Evolutionary conservation across 768 basidiomycete species (phyloP), one percentile per base, ranked within the genome.

Genomic region (Pleurotus tuber-regium): DNA sequence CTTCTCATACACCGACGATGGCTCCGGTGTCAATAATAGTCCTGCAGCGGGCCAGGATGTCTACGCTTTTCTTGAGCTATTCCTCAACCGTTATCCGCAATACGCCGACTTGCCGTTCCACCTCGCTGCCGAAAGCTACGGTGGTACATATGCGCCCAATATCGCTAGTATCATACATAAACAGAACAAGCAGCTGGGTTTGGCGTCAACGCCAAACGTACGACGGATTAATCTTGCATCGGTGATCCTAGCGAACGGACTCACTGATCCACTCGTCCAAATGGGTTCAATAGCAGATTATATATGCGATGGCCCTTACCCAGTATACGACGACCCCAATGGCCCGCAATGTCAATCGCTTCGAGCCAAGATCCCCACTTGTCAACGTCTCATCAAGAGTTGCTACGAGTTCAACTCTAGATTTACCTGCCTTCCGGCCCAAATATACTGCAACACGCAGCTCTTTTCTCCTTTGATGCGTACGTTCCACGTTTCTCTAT

Each of bases 11-110:
- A 79, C 83, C 1, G 80, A 86, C 10, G 84, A 88, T 31, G 84
- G 84, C 30, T 83, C 82, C 1, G 78, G 75, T 1, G 88, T 98
- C 43, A 79, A 83, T 67, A 90, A 79, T 39, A 89, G 86, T 50
- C 92, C 92, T 3, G 84, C 84, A 18, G 92, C 92, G 2, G 96
- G 90, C 16, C 79, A 89, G 67, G 95, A 98, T 54, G 92, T 99
- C 10, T 87, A 89, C 64, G 85, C 86, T 3, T 92, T 92, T 76
- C 72, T 90, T 40, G 77, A 90, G 59, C 77, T 93, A 36, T 93
- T 92, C 80, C 69, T 91, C 52, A 69, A 71, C n/a, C 77, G 85
- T 35, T 94, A 83, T 75, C 79, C 85, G 4, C 64, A 92, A 65
- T 94, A 91, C 63, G 73, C 85, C 8, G 70, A 69, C 19, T 69